A percentile compares a stretch with the other conserved stretches of the same genome.
Conservation (phyloP, 768 basidiomycete species). For the Termitomyces eurrhizus region DNA sequence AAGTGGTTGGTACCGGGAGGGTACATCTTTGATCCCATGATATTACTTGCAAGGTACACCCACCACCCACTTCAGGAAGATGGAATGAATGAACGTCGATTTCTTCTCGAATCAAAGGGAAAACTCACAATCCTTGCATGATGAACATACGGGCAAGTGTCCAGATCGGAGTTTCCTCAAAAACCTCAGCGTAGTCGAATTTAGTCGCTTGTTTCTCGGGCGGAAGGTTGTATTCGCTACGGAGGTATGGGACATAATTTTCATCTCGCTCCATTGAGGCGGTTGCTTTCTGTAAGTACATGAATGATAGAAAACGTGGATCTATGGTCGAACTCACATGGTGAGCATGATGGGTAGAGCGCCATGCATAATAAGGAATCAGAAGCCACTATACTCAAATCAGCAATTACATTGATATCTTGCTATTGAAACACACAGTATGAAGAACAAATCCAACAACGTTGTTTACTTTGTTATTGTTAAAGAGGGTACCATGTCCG, state of each 20-base stretch:
- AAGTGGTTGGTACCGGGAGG: constrained; percentile 46
- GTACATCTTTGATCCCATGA: constrained; percentile 44
- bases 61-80: constrained; percentile 22
- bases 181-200: constrained; percentile 43
- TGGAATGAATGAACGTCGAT: neutral
- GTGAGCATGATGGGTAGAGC: constrained; percentile 66
- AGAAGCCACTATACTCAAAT: constrained; percentile 37
- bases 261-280: constrained; percentile 76
- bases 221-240: constrained; percentile 38
- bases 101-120: neutral
- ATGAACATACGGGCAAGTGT: constrained; percentile 38
- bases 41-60: constrained; percentile 32
- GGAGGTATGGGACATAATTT: constrained; percentile 59
- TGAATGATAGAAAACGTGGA: neutral
- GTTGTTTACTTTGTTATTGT: constrained; percentile 34
- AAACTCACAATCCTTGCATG: constrained; percentile 42
- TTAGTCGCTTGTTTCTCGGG: constrained; percentile 31
- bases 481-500: constrained; percentile 39
- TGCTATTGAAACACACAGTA: constrained; percentile 27
- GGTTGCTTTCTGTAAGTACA: constrained; percentile 46
- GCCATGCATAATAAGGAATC: constrained; percentile 65
- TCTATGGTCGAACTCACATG: constrained; percentile 36
- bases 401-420: constrained; percentile 7
- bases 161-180: constrained; percentile 49
- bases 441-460: constrained; percentile 46